Evolutionary conservation across 2,329 filamentous ascomycete species (phyloP).

Genomic region (Talaromyces sp.): DNA sequence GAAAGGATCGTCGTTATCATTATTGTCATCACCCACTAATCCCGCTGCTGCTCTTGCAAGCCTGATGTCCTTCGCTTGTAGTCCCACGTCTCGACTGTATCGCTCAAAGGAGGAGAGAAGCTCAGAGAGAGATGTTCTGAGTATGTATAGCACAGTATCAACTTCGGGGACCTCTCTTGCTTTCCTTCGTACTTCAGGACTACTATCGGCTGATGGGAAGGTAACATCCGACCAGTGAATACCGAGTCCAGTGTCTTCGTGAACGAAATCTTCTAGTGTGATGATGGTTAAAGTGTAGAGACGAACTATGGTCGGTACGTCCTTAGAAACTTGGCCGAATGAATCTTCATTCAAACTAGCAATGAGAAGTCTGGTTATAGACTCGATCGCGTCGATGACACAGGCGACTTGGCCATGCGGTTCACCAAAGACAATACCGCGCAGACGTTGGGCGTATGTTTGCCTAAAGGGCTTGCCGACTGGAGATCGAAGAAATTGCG

Average conservation of each 20-base stretch:
- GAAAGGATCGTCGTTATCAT: slow-evolving; percentile 14
- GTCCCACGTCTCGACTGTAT: slow-evolving; percentile 67
- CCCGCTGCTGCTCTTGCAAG: slow-evolving; percentile 15
- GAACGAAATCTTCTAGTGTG: slow-evolving; percentile 66
- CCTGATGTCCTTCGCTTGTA: slow-evolving; percentile 68
- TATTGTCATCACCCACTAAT: slow-evolving; percentile 4
- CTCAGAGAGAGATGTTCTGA: slow-evolving; percentile 63
- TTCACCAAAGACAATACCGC: slow-evolving; percentile 66
- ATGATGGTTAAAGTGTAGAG: slow-evolving; percentile 67
- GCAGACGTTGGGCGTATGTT: slow-evolving; percentile 63
- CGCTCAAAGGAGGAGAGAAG: slow-evolving; percentile 70
- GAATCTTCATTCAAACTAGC: slow-evolving; percentile 75
- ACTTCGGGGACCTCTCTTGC: slow-evolving; percentile 58
- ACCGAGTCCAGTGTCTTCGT: slow-evolving; percentile 38
- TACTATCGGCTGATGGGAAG: slow-evolving; percentile 42
- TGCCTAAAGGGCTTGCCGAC: slow-evolving; percentile 69
- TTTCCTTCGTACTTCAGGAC: slow-evolving; percentile 28
- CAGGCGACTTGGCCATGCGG: slow-evolving; percentile 68
- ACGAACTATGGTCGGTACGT: slow-evolving; percentile 71
- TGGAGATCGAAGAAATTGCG: slow-evolving; percentile 48
- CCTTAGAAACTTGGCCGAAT: slow-evolving; percentile 80
- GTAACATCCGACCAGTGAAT: slow-evolving; percentile 77
- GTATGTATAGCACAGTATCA: slow-evolving; percentile 62
- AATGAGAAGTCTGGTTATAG: slow-evolving; percentile 66
- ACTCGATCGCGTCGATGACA: slow-evolving; percentile 68